Percentiles rank a stretch among this genome's conserved stretches.
Conservation (phyloP, 345 rosid genomes). For the Dipteronia sinensis region DNA sequence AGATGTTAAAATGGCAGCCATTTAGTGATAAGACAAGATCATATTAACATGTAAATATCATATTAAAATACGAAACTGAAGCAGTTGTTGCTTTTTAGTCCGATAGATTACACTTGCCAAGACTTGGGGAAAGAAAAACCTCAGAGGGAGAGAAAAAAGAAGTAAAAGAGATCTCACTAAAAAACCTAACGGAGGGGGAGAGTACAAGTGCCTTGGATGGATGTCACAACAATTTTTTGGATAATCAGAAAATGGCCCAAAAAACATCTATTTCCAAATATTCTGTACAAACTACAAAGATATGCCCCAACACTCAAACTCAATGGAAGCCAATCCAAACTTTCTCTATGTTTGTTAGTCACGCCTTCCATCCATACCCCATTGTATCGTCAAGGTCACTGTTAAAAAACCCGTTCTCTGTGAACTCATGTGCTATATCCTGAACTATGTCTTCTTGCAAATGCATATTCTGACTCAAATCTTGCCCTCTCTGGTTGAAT, state of each 20-base stretch:
- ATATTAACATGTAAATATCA: constrained; percentile 23
- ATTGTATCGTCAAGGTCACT: constrained; percentile 63
- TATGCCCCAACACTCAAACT: constrained; percentile 14
- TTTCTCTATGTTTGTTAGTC: constrained; percentile 39
- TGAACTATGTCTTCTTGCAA: constrained; percentile 60
- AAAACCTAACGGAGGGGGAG: constrained; percentile 23
- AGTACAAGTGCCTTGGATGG: constrained; percentile 22
- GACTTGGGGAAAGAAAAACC: constrained; percentile 32
- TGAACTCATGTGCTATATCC: constrained; percentile 67
- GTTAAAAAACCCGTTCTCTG: constrained; percentile 64
- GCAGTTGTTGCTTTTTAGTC: constrained; percentile 36
- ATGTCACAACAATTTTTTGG: constrained; percentile 46
- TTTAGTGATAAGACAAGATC: background rate
- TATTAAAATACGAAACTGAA: constrained; percentile 25
- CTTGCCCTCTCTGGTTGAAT: constrained; percentile 47
- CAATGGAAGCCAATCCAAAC: constrained; percentile 22
- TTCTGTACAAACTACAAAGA: constrained; percentile 51
- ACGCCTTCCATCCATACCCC: constrained; percentile 72
- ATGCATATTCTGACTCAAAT: constrained; percentile 53
- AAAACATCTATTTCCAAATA: constrained; percentile 38
- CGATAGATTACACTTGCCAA: constrained; percentile 67
- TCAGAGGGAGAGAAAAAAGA: background rate
- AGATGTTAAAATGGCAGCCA: background rate
- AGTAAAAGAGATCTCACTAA: constrained; percentile 22
- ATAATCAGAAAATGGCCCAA: constrained; percentile 24